phyloP scores from a whole-genome alignment of 2,329 filamentous ascomycete genomes.

The Aureobasidium sp. region DNA sequence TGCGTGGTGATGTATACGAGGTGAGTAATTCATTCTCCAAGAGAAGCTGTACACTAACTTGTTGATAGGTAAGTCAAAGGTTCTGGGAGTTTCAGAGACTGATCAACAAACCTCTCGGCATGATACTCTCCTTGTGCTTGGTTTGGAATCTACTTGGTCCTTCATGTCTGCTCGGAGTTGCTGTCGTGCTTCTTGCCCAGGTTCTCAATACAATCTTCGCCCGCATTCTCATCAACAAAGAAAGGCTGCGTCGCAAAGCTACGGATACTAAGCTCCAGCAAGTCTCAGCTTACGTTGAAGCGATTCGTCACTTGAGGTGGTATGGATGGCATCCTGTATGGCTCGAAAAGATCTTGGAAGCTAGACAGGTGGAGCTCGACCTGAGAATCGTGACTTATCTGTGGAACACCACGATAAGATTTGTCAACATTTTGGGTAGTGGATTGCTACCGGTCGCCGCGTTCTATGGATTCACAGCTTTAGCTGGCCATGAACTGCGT shows the following conservation, averaged over 20 bases:
- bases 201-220: constrained; percentile 62
- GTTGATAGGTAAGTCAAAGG: constrained; percentile 44
- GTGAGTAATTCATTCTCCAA: background rate
- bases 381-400: constrained; percentile 58
- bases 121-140: constrained; percentile 66
- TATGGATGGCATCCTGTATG: constrained; percentile 76
- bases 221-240: constrained; percentile 58
- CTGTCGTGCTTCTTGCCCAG: constrained; percentile 61
- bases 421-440: constrained; percentile 64
- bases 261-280: constrained; percentile 74
- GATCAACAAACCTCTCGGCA: constrained; percentile 66
- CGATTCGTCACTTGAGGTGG: constrained; percentile 72
- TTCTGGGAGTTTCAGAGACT: constrained; percentile 85
- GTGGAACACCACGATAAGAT: constrained; percentile 56
- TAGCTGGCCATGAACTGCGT: constrained; percentile 60
- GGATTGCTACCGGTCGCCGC: constrained; percentile 72
- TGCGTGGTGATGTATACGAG: constrained; percentile 67
- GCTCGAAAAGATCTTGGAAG: constrained; percentile 61
- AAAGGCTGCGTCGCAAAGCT: constrained; percentile 62
- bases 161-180: constrained; percentile 66
- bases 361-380: constrained; percentile 60
- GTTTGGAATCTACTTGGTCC: constrained; percentile 76
- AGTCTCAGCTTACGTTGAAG: constrained; percentile 79
- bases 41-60: background rate
- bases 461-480: constrained; percentile 71